Evolutionary conservation across 192 early-diverging fungal genomes (phyloP), one percentile per base, ranked within the genome.

Genomic region (Haplosporangium gracile): DNA sequence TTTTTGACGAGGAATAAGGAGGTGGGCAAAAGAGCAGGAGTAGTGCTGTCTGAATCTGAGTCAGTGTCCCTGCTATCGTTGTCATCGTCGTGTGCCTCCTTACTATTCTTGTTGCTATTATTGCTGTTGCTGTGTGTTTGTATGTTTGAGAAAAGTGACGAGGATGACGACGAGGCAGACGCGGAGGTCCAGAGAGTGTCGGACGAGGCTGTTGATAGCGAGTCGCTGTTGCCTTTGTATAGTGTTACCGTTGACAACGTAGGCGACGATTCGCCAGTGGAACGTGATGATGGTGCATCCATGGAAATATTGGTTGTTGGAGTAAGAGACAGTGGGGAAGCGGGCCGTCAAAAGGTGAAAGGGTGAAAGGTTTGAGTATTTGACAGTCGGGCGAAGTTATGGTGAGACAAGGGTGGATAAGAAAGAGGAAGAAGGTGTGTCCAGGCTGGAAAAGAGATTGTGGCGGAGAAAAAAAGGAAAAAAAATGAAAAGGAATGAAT

Each of bases 171-270:
- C 5, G 68, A 83, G 10, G 78, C 32, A 45, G 71, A 72, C 0
- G 77, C 39, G 7, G 82, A 73, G 72, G 68, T 72, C 75, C 60
- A 73, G 13, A 65, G 45, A 2, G 76, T 24, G 26, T 75, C 80
- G 43, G 68, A 73, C 16, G 47, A 72, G 36, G 51, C 26, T 20
- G 40, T 8, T 32, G 70, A 65, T 32, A 65, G n/a, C 4, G 60
- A 65, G 26, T 65, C 4, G 26, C 29, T 32, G 26, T 15, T 15
- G 60, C 32, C 60, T 65, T 32, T 65, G 75, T 63, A 10, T 29
- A 38, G 9, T 38, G 18, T 15, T 63, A 22, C 5, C 2, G 7
- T 51, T 22, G 49, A 51, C 49, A 51, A 51, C 49, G 49, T 51
- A 51, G 49, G 49, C 20, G 49, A 22, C 49, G 49, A 51, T 51